Conservation (phyloP, 2,329 filamentous ascomycete species). For the Penicillium sp. region DNA sequence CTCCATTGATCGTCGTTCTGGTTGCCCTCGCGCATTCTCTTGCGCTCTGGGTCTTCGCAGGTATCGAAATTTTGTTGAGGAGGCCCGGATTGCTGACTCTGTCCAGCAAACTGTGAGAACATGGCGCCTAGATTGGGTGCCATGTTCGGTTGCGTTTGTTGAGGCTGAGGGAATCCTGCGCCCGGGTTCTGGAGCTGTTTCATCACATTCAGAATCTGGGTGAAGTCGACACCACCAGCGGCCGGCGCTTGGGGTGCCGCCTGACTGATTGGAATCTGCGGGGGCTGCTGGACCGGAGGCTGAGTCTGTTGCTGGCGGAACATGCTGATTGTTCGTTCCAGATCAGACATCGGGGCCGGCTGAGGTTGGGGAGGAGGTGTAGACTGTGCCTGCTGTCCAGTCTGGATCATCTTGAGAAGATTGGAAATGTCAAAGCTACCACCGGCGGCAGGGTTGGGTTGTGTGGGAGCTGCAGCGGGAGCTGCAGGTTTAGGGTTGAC, state of each 20-base stretch:
- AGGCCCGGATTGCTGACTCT: slow-evolving; percentile 22
- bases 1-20: slow-evolving; percentile 34
- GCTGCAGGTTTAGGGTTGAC: slow-evolving; percentile 33
- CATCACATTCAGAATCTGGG: slow-evolving; percentile 41
- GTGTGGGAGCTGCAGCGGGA: slow-evolving; percentile 20
- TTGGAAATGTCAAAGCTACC: slow-evolving; percentile 39
- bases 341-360: slow-evolving; percentile 27
- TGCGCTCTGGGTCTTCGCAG: slow-evolving; percentile 45
- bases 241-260: slow-evolving; percentile 25
- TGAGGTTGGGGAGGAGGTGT: slow-evolving; percentile 30
- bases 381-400: slow-evolving; percentile 32
- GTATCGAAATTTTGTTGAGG: slow-evolving; percentile 7
- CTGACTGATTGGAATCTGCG: slow-evolving; percentile 23
- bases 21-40: slow-evolving; percentile 36
- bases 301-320: slow-evolving; percentile 33
- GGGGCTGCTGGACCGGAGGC: slow-evolving; percentile 20
- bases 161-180: slow-evolving; percentile 21
- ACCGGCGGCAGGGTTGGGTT: slow-evolving; percentile 19
- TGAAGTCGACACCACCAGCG: slow-evolving; percentile 36
- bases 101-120: slow-evolving; percentile 32
- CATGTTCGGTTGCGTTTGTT: slow-evolving; percentile 29
- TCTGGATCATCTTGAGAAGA: slow-evolving; percentile 43
- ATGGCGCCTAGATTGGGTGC: slow-evolving; percentile 37
- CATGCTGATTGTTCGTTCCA: slow-evolving; percentile 41
- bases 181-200: slow-evolving; percentile 36